phyloP scores from a whole-genome alignment of 2,329 filamentous ascomycete species.

The Thielaviopsis musarum region DNA sequence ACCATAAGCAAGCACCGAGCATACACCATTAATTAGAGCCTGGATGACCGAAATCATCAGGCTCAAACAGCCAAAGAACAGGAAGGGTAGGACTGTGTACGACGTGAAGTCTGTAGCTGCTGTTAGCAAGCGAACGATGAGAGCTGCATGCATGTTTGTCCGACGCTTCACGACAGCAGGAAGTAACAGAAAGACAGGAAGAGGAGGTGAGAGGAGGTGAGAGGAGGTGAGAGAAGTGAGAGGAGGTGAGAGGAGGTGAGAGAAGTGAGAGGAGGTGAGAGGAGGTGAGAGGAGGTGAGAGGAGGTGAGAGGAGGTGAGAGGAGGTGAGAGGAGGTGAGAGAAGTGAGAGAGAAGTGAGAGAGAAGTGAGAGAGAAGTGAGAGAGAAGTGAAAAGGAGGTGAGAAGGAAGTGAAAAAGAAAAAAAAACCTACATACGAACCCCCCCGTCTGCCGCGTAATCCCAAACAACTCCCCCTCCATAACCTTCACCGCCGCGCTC shows the following conservation, averaged over 20 bases:
- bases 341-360: too few relatives aligned
- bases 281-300: too few relatives aligned
- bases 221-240: too few relatives aligned
- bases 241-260: neutral
- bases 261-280: neutral
- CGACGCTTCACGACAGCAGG: neutral
- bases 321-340: too few relatives aligned
- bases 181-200: neutral
- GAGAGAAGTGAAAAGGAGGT: neutral
- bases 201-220: neutral
- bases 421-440: constrained; percentile 20
- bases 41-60: constrained; percentile 20
- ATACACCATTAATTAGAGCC: neutral
- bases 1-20: neutral
- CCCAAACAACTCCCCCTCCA: constrained; percentile 25
- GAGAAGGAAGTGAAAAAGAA: too few relatives aligned
- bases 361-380: neutral
- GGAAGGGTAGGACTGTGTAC: constrained; percentile 22
- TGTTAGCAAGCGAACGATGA: neutral
- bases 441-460: constrained; percentile 23
- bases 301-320: neutral
- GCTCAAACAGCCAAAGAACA: constrained; percentile 21
- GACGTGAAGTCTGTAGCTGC: constrained; percentile 18
- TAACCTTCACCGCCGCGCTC: constrained; percentile 20
- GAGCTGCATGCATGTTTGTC: neutral